Evolutionary conservation across 2,329 filamentous ascomycete species (phyloP).

Genomic region (Endoconidiophora polonica): DNA sequence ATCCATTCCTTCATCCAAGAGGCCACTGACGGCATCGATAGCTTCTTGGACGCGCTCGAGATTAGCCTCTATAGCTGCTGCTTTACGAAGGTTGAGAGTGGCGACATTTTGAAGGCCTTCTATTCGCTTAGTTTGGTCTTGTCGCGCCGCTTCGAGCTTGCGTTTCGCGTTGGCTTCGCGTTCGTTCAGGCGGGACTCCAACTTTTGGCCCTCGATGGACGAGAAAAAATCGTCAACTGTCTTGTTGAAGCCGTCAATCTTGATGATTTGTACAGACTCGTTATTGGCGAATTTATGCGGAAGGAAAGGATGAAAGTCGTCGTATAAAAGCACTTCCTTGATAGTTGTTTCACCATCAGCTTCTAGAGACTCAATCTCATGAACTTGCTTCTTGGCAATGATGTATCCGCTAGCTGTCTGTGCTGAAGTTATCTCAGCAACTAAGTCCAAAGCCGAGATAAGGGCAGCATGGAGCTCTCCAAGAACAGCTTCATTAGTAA

Average conservation of each 20-base stretch:
- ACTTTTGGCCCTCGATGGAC: slow-evolving; percentile 81
- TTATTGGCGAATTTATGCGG: slow-evolving; percentile 64
- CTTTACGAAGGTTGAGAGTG: slow-evolving; percentile 70
- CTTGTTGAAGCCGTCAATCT: slow-evolving; percentile 75
- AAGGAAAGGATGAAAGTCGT: slow-evolving; percentile 88
- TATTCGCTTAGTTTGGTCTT: slow-evolving; percentile 71
- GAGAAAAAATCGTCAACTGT: slow-evolving; percentile 96
- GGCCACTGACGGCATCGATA: slow-evolving; percentile 76
- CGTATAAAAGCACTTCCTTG: slow-evolving; percentile 49
- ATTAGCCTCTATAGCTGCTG: slow-evolving; percentile 79
- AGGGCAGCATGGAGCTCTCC: slow-evolving; percentile 52
- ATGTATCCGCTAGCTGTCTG: slow-evolving; percentile 68
- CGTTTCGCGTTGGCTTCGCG: slow-evolving; percentile 64
- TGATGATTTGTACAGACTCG: slow-evolving; percentile 47
- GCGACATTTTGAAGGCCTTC: slow-evolving; percentile 71
- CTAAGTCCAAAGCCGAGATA: slow-evolving; percentile 50
- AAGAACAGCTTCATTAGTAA: slow-evolving; percentile 48
- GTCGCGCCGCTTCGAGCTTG: slow-evolving; percentile 69
- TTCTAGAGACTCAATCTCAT: background rate
- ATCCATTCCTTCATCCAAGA: slow-evolving; percentile 92
- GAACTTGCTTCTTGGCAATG: slow-evolving; percentile 44
- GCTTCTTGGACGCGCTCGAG: slow-evolving; percentile 82
- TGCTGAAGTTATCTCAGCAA: slow-evolving; percentile 50
- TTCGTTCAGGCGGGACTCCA: slow-evolving; percentile 70
- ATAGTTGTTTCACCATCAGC: slow-evolving; percentile 21